These are phyloP conservation scores for Solanum infundibuliforme DNA, from an alignment of 257 asterid genomes.

Conservation along the genomic window DNA sequence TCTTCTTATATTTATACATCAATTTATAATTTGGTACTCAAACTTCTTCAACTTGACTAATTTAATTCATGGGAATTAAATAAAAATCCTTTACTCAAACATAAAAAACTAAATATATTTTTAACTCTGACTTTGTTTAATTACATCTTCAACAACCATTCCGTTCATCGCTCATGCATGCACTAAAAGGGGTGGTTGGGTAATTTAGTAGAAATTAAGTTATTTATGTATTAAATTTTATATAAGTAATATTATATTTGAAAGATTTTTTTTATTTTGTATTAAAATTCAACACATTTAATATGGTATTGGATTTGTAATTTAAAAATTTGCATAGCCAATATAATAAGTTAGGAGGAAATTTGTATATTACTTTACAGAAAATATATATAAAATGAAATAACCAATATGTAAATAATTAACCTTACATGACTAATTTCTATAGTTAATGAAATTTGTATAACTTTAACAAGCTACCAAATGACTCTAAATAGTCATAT, in stretches of 20 bases:
- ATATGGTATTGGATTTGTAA: no score
- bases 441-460: neutral
- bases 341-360: neutral
- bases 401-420: neutral
- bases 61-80: neutral
- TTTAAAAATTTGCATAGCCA: no score
- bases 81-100: neutral
- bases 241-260: no score
- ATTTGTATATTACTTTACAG: no score
- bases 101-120: neutral
- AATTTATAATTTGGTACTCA: neutral
- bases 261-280: no score
- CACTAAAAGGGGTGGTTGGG: neutral
- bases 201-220: no score
- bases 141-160: neutral
- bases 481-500: neutral
- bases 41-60: neutral
- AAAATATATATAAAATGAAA: no score
- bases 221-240: no score
- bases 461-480: neutral
- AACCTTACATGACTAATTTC: neutral
- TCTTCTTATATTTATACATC: neutral
- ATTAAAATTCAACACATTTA: no score
- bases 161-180: neutral
- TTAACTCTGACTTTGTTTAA: neutral